Base-by-base conservation (phyloP, 2,329 filamentous ascomycete species). In the Monosporascus ibericus region DNA sequence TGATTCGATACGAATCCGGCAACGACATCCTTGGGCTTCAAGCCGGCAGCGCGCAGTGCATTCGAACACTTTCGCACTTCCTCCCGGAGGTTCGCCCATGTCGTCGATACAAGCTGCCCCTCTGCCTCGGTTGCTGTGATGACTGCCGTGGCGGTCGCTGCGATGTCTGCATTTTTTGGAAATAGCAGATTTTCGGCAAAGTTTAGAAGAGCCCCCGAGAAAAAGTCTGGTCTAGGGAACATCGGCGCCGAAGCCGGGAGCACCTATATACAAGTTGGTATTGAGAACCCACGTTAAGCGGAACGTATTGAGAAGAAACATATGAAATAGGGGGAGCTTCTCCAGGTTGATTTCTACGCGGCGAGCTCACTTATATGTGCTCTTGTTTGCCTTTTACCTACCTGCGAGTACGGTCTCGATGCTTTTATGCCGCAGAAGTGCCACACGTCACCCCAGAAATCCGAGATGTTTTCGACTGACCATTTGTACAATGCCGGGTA, bases 151-250 rank as follows among this genome's bases (percentile, higher is more conserved):
- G 79, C 76, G 46, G 82, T 70, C 48, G 85, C 80, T 57, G 86
- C 73, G 6, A 84, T 70, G 15, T 72, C 63, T 22, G 70, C 71
- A 38, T 80, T 74, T 48, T 76, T 76, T 3, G 92, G 92, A 68
- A 86, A 96, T 3, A 99, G 82, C 50, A 97, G 77, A 68, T 99
- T 99, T 73, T 97, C 90, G 25, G 92, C 92, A 67, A 96, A 97
- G 70, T 97, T 99, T 58, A 97, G 77, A 53, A 77, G 84, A 15
- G 88, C 81, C 9, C 86, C 86, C 52, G 83, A 70, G 68, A 96
- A 97, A 76, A 96, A 97, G 54, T 85, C 75, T 7, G 92, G 92
- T 24, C 90, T 85, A 24, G 92, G 92, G 63, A 91, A 97, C 79
- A 97, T 88, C 47, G 82, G 76, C 6, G 84, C 79, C 51, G 81